These are phyloP conservation scores for Anastatica hierochuntica DNA, from an alignment of 345 rosid genomes.

Conservation along the genomic window DNA sequence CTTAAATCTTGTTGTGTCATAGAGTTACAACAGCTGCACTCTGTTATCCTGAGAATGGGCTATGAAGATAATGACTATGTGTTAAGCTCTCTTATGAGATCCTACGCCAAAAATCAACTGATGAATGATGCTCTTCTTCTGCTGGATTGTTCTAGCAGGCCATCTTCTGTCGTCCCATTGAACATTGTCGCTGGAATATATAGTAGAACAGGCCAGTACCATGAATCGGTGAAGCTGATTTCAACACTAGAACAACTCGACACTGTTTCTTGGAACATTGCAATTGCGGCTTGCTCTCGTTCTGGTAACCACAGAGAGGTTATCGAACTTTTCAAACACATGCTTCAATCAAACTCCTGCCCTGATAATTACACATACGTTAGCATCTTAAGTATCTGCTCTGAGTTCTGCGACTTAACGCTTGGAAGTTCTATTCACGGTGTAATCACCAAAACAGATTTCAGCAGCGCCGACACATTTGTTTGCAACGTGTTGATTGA, in stretches of 20 bases:
- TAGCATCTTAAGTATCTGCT: constrained; percentile 48
- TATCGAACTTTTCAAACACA: constrained; percentile 49
- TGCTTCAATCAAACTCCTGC: constrained; percentile 34
- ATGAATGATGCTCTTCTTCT: constrained; percentile 45
- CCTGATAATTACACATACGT: constrained; percentile 81
- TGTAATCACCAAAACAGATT: constrained; percentile 50
- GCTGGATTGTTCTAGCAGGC: constrained; percentile 26
- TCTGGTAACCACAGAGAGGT: constrained; percentile 40
- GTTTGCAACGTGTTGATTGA: constrained; percentile 63
- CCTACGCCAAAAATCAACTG: constrained; percentile 54
- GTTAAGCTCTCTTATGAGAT: constrained; percentile 55
- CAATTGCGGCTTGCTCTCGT: constrained; percentile 66
- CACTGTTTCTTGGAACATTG: constrained; percentile 71
- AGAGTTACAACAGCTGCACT: constrained; percentile 58
- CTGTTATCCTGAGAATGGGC: constrained; percentile 57
- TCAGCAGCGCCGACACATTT: constrained; percentile 41
- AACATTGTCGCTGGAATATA: constrained; percentile 63
- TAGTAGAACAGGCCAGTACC: constrained; percentile 53
- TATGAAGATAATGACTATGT: constrained; percentile 50
- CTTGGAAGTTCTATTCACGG: constrained; percentile 73
- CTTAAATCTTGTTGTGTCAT: constrained; percentile 32
- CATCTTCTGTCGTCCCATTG: constrained; percentile 31
- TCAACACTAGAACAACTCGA: constrained; percentile 66
- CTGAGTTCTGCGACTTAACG: constrained; percentile 41
- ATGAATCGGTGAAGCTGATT: constrained; percentile 49